Base-by-base conservation (phyloP, 148 eudicot genomes). In the Rhododendron ferrugineum region DNA sequence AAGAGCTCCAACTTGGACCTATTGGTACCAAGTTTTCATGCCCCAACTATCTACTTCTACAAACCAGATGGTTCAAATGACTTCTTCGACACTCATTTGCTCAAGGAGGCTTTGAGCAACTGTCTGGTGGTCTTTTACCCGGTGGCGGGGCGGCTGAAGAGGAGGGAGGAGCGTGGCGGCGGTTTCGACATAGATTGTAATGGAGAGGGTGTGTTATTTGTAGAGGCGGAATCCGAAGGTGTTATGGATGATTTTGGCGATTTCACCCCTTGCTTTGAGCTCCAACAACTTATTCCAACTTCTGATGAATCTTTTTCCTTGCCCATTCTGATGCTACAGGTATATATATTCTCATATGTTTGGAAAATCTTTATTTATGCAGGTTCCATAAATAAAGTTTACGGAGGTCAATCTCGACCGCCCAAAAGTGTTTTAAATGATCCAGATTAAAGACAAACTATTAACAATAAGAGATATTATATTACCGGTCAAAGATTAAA, bases 1-100 rank as follows among this genome's bases (percentile, higher is more conserved):
- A 76, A 52, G 83, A 79, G 52, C 62, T 85, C 87, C 13, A 85
- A 85, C 78, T 14, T 85, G 46, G 87, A 85, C 9, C 28, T 79
- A 56, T 30, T 85, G 30, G 79, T 70, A 0, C 47, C 68, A 11
- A 28, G 66, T 2, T 20, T 80, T 68, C 87, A 79, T 22, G 37
- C 36, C 64, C 87, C 58, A 37, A 85, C 83, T 28, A 50, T 85
- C 47, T 80, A 85, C 23, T 62, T 85, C 62, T 85, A 79, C 60
- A 49, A 13, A 5, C 83, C 83, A 16, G 13, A 66, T 11, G 87
- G 83, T 8, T 68, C 83, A 9, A 5, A 34, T 1, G 80, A 47
- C n/a, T 85, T 85, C 76, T 85, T 85, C 11, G 87, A 85, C 2
- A 8, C 79, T 5, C 22, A 26, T 3, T 32, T 80, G 11, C 77